Conservation (phyloP, 371 early-diverging fungal genomes). For the Modicella reniformis region DNA sequence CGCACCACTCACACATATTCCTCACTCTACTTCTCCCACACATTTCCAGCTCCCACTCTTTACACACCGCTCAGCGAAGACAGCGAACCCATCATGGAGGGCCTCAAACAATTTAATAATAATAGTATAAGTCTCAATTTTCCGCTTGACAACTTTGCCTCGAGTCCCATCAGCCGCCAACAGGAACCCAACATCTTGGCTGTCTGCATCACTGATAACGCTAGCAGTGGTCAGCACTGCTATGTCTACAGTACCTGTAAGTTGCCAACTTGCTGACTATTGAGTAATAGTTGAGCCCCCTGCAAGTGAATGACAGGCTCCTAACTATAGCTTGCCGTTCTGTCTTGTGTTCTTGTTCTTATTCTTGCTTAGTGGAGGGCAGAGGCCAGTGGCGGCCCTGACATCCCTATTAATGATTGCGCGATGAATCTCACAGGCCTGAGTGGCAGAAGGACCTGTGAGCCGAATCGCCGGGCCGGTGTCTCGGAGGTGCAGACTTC, state of each 20-base stretch:
- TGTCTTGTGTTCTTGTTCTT: neutral
- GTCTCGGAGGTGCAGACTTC: conserved; percentile 44
- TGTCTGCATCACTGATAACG: conserved; percentile 45
- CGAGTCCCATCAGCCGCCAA: conserved; percentile 19
- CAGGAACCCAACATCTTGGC: conserved; percentile 43
- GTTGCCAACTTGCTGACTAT: neutral
- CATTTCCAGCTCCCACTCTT: conserved; percentile 32
- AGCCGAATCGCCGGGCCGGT: conserved; percentile 51
- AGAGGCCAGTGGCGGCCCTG: conserved; percentile 55
- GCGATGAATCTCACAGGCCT: conserved; percentile 49
- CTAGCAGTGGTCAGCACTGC: conserved; percentile 39
- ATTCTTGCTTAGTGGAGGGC: conserved; percentile 35
- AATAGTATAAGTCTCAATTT: conserved; percentile 32
- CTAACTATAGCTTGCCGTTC: too few relatives aligned
- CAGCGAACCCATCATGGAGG: conserved; percentile 54
- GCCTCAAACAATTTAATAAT: conserved; percentile 49
- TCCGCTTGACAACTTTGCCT: conserved; percentile 49
- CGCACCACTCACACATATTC: neutral
- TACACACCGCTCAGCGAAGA: conserved; percentile 54
- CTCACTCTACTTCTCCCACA: neutral
- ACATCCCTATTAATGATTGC: conserved; percentile 56
- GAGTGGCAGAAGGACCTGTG: conserved; percentile 54
- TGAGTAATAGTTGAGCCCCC: neutral
- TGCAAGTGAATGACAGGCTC: too few relatives aligned
- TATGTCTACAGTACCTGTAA: conserved; percentile 55